phyloP scores from a whole-genome alignment of 345 rosid genomes.

The Punica granatum region DNA sequence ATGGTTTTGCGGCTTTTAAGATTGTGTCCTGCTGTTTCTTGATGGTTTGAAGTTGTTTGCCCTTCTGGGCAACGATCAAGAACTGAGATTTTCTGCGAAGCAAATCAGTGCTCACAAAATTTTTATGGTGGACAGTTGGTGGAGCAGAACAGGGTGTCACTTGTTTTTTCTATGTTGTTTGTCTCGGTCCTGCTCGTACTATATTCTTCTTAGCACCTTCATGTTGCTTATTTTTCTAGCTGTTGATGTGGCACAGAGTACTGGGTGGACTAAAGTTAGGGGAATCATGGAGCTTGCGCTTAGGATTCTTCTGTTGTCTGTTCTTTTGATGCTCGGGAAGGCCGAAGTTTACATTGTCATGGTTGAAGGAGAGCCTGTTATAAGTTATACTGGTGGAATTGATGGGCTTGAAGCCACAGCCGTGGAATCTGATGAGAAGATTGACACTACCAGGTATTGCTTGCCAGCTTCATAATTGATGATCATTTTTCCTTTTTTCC shows the following conservation, averaged over 20 bases:
- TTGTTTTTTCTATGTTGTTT: background rate
- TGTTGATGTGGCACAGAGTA: conserved; percentile 32
- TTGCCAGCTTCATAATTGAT: background rate
- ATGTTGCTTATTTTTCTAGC: background rate
- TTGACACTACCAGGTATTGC: conserved; percentile 65
- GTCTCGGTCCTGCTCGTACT: background rate
- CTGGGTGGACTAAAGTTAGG: conserved; percentile 20
- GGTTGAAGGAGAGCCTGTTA: conserved; percentile 84
- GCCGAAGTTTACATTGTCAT: conserved; percentile 81
- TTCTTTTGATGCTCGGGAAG: conserved; percentile 29
- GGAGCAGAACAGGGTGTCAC: too few species aligned
- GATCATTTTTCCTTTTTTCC: background rate
- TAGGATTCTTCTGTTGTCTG: conserved; percentile 21
- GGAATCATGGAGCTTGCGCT: conserved; percentile 23
- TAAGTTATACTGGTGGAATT: conserved; percentile 78
- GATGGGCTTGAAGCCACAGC: conserved; percentile 92
- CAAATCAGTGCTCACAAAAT: background rate
- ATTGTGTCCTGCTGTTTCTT: too few species aligned
- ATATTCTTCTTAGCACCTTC: background rate
- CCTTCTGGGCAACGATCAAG: too few species aligned
- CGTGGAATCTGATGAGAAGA: conserved; percentile 75
- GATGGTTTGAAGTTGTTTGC: too few species aligned
- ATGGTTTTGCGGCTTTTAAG: too few species aligned
- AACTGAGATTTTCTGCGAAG: too few species aligned
- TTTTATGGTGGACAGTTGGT: background rate